Conservation (phyloP, 2,329 filamentous ascomycete genomes). For the Penicillium sp. region DNA sequence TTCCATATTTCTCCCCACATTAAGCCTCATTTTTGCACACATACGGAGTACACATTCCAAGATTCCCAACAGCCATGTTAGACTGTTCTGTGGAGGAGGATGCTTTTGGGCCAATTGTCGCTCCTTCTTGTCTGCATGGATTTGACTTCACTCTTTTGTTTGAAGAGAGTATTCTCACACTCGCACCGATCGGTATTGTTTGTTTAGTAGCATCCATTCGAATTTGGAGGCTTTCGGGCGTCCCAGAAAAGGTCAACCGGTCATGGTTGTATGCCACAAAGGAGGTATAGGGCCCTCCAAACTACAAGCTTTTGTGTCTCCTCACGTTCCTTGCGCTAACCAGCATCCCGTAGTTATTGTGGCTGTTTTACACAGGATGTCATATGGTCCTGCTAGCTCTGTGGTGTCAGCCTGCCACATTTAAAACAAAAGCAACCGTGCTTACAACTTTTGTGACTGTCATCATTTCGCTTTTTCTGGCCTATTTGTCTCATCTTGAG, state of each 20-base stretch:
- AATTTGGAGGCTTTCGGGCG: constrained; percentile 7
- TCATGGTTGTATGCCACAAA: constrained; percentile 22
- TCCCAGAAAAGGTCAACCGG: constrained; percentile 17
- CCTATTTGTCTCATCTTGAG: constrained; percentile 20
- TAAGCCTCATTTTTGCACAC: neutral
- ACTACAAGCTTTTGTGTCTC: neutral
- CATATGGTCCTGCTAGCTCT: constrained; percentile 12
- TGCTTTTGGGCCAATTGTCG: constrained; percentile 28
- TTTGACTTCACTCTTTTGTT: constrained; percentile 36
- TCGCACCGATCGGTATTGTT: constrained; percentile 7
- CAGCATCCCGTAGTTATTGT: constrained; percentile 3
- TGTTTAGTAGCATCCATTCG: neutral
- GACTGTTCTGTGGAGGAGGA: constrained; percentile 17
- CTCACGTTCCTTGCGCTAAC: neutral
- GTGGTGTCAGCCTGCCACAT: constrained; percentile 11
- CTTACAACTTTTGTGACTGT: constrained; percentile 7
- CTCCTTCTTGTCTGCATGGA: constrained; percentile 22
- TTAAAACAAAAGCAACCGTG: constrained; percentile 16
- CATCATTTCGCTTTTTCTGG: constrained; percentile 2
- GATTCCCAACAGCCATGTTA: constrained; percentile 3
- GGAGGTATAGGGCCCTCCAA: constrained; percentile 3
- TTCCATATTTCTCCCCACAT: neutral
- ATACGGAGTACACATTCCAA: too few relatives aligned
- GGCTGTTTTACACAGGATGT: constrained; percentile 13
- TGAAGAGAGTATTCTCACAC: constrained; percentile 29